phyloP scores from a whole-genome alignment of 768 basidiomycete genomes.

The Podaxis sp. region DNA sequence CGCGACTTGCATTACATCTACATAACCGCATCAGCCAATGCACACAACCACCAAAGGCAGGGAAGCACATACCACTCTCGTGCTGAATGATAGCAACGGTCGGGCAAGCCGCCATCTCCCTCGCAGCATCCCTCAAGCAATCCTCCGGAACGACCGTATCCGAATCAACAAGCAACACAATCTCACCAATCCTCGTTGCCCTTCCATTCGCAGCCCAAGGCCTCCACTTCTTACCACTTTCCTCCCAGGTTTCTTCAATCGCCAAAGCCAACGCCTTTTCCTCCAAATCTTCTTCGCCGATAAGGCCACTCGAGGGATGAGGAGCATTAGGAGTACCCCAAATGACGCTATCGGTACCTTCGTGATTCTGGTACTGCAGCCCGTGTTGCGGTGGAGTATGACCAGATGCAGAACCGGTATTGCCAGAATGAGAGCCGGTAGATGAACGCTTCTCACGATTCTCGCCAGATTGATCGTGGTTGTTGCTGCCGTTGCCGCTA shows the following conservation, averaged over 20 bases:
- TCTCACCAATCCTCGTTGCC: conserved; percentile 69
- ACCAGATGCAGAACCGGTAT: conserved; percentile 18
- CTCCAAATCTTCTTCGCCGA: conserved; percentile 51
- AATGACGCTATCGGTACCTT: conserved; percentile 52
- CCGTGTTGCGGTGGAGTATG: conserved; percentile 43
- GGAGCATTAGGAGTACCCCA: conserved; percentile 22
- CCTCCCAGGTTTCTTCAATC: conserved; percentile 68
- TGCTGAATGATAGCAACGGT: conserved; percentile 87
- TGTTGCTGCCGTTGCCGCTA: not conserved
- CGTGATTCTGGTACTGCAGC: conserved; percentile 63
- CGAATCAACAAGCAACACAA: conserved; percentile 78
- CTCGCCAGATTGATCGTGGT: not conserved
- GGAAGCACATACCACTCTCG: conserved; percentile 51
- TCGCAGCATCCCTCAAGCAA: conserved; percentile 81
- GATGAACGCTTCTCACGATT: conserved; percentile 14
- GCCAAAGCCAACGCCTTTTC: conserved; percentile 72
- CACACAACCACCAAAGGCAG: conserved; percentile 25
- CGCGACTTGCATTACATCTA: conserved; percentile 78
- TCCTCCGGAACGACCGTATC: conserved; percentile 81
- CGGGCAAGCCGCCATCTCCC: conserved; percentile 74
- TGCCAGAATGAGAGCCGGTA: conserved; percentile 13
- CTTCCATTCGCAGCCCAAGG: conserved; percentile 79
- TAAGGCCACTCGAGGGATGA: conserved; percentile 15
- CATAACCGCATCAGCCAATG: not conserved
- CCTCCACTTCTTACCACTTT: conserved; percentile 47